phyloP scores from a whole-genome alignment of 192 early-diverging fungal species.

The Entophlyctis luteolus region DNA sequence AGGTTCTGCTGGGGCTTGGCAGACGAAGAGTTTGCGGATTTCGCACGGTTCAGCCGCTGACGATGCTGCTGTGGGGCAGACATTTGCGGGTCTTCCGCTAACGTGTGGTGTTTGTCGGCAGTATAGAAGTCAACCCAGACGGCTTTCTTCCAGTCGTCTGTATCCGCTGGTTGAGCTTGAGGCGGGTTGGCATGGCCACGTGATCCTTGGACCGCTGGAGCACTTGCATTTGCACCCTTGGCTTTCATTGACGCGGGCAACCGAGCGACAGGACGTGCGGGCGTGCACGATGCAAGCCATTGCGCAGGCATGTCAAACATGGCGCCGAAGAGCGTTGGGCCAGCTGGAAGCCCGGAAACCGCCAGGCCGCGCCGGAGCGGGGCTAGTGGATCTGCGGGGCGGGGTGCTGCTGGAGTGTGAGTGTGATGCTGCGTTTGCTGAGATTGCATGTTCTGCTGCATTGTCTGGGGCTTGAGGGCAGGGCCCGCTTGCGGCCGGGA shows the following conservation, averaged over 20 bases:
- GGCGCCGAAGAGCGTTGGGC: background rate
- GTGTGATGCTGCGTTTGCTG: background rate
- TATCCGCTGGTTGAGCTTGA: too few species aligned
- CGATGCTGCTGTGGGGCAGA: background rate
- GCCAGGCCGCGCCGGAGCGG: background rate
- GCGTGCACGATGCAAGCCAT: conserved; percentile 3
- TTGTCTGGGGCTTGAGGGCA: background rate
- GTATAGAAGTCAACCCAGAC: conserved; percentile 23
- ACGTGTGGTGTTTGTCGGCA: conserved; percentile 1
- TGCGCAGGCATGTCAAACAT: conserved; percentile 18
- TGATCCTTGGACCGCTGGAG: background rate
- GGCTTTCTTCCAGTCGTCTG: conserved; percentile 9
- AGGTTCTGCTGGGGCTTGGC: background rate
- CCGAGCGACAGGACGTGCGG: background rate
- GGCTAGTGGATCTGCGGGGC: background rate
- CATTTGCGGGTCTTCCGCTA: background rate
- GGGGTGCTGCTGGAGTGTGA: background rate
- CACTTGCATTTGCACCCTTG: background rate
- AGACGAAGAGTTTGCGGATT: too few species aligned
- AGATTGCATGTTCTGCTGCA: background rate
- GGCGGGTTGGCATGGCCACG: too few species aligned
- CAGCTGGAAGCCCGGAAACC: background rate
- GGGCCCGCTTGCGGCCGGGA: too few species aligned
- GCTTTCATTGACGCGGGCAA: background rate
- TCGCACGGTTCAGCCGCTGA: too few species aligned